Evolutionary conservation across 345 rosid genomes (phyloP), one percentile per base, ranked within the genome.

Genomic region (Gossypium longicalyx): DNA sequence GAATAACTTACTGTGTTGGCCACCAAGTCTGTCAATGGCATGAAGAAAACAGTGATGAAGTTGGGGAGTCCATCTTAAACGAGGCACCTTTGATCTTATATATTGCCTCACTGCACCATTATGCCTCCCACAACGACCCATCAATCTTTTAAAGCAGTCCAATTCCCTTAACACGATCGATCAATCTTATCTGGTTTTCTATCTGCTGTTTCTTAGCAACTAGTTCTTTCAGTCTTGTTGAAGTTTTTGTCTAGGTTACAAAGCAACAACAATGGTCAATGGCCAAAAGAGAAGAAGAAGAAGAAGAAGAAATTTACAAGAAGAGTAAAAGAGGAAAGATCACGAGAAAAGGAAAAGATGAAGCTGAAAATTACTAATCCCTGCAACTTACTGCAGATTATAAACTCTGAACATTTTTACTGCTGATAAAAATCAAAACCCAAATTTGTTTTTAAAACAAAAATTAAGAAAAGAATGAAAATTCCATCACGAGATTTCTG

Each of bases 21-120:
- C 99, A 45, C 99, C 99, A 45, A 95, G 99, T 23, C 85, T 73
- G 16, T 93, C 93, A n/a, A 95, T 86, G 77, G 98, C 99, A 82
- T 87, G 86, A 83, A 95, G 86, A 77, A 95, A 95, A 69, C 94
- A 86, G 75, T 82, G 94, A 80, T 95, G 99, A 65, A 95, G 98
- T 60, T 93, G 97, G 25, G 99, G 97, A 15, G 99, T 95, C 99
- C 99, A 95, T 81, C 97, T 81, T 73, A 95, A 80, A 3, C 99
- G 89, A 71, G 98, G 97, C 44, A 91, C 89, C 48, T 93, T 94
- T 38, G 99, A 95, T 74, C 98, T 86, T 77, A 93, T 75, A 77
- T 95, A 93, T 25, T 89, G 96, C 75, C 99, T 88, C 67, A 93
- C 97, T 19, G 89, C 83, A 10, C 93, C 92, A 77, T 83, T 89